Conservation (phyloP, 345 rosid genomes). For the Eutrema yunnanense region DNA sequence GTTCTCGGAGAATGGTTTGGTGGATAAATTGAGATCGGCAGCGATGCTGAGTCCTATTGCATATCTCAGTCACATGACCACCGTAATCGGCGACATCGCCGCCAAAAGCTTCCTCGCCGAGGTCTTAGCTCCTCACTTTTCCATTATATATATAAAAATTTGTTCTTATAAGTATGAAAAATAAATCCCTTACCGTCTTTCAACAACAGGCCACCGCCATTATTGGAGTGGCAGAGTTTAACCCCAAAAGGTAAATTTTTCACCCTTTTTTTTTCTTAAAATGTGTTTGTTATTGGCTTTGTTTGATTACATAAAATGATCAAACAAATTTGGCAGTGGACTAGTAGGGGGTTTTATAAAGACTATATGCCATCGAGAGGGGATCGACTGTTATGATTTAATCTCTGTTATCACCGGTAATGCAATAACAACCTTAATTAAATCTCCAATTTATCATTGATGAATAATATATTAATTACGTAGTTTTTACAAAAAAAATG, state of each 20-base stretch:
- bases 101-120: slow-evolving; percentile 72
- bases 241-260: slow-evolving; percentile 62
- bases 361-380: slow-evolving; percentile 50
- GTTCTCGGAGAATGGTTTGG: slow-evolving; percentile 63
- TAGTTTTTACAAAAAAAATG: not conserved
- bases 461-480: not conserved
- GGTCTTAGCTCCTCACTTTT: slow-evolving; percentile 30
- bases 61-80: slow-evolving; percentile 84
- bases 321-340: slow-evolving; percentile 36
- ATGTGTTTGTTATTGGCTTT: not conserved
- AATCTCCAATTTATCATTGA: not conserved
- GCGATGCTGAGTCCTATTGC: slow-evolving; percentile 86
- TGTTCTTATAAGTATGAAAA: not conserved
- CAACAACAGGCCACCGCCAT: slow-evolving; percentile 42
- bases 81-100: slow-evolving; percentile 55
- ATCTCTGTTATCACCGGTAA: slow-evolving; percentile 65
- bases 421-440: not conserved
- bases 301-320: not conserved
- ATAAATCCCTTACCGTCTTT: slow-evolving; percentile 1
- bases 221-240: slow-evolving; percentile 64
- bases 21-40: slow-evolving; percentile 57
- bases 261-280: not conserved
- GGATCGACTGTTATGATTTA: slow-evolving; percentile 70
- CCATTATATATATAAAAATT: not conserved
- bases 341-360: slow-evolving; percentile 40